These are phyloP conservation scores for Claviceps purpurea DNA, from an alignment of 2,329 filamentous ascomycete genomes.

Conservation along the genomic window DNA sequence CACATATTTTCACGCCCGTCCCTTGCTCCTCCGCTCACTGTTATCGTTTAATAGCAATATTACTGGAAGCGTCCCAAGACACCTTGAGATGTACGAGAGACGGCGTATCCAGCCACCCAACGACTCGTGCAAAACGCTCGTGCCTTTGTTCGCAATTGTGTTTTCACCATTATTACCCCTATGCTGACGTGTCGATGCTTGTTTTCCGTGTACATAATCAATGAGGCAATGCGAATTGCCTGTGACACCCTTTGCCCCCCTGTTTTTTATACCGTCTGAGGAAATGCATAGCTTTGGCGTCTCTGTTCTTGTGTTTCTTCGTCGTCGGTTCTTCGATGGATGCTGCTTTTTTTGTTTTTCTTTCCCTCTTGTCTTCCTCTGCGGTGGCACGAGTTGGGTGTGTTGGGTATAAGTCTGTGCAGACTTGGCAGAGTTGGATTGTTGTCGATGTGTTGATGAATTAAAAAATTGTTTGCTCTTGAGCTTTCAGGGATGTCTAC, in stretches of 20 bases:
- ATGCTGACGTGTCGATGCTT: background rate
- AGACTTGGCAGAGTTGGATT: background rate
- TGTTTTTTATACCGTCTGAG: background rate
- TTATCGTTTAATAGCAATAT: conserved; percentile 39
- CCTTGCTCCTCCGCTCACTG: background rate
- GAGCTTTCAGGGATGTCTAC: background rate
- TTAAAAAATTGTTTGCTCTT: background rate
- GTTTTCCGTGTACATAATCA: conserved; percentile 2
- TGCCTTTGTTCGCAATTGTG: background rate
- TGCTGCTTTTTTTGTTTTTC: background rate
- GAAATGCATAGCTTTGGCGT: conserved; percentile 3
- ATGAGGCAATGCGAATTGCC: background rate
- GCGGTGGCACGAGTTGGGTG: background rate
- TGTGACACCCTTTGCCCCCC: background rate
- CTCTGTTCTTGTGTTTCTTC: background rate
- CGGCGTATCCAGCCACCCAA: too few relatives aligned
- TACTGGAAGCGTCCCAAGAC: conserved; percentile 54
- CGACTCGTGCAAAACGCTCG: too few relatives aligned
- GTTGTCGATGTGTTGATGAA: background rate
- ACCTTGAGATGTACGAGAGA: conserved; percentile 24
- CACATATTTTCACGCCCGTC: background rate
- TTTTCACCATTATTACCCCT: background rate
- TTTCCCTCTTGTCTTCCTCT: too few relatives aligned
- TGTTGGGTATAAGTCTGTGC: background rate
- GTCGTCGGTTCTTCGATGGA: background rate